A percentile compares a stretch with the other conserved stretches of the same genome.
These are phyloP conservation scores for Suhomyces wounanorum DNA, from an alignment of 1,139 yeast species.

Conservation along the genomic window DNA sequence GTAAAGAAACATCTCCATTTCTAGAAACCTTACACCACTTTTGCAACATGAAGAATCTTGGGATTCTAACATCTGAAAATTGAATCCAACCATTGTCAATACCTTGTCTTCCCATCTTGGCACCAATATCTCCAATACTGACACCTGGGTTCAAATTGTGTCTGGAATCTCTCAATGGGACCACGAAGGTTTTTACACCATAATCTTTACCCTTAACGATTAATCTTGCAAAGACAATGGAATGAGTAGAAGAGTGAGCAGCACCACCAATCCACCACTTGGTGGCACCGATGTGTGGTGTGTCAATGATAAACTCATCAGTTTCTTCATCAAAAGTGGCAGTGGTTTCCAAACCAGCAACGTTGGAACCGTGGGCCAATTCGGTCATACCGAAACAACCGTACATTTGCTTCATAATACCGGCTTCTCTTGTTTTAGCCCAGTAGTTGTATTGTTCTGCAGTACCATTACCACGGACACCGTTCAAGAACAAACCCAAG, in stretches of 20 bases:
- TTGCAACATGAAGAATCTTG: constrained; percentile 80
- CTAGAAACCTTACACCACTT: constrained; percentile 73
- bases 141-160: constrained; percentile 79
- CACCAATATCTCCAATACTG: constrained; percentile 87
- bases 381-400: constrained; percentile 97
- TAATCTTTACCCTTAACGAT: constrained; percentile 81
- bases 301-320: constrained; percentile 73
- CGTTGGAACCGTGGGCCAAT: constrained; percentile 91
- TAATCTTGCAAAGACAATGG: constrained; percentile 78
- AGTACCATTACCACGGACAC: constrained; percentile 75
- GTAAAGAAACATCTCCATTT: constrained; percentile 67
- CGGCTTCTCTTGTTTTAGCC: constrained; percentile 74
- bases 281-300: constrained; percentile 90
- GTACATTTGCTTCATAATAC: constrained; percentile 62
- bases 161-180: constrained; percentile 75
- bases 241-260: constrained; percentile 88
- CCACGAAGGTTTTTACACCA: constrained; percentile 89
- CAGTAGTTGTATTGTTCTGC: constrained; percentile 64
- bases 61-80: constrained; percentile 77
- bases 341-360: constrained; percentile 89
- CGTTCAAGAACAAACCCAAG: constrained; percentile 67
- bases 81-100: constrained; percentile 96
- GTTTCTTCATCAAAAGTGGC: constrained; percentile 71
- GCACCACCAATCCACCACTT: constrained; percentile 99
- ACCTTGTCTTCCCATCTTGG: constrained; percentile 90